Evolutionary conservation across 176 grass and related monocot genomes (phyloP), one percentile per base, ranked within the genome.

Genomic region (Panicum miliaceum): DNA sequence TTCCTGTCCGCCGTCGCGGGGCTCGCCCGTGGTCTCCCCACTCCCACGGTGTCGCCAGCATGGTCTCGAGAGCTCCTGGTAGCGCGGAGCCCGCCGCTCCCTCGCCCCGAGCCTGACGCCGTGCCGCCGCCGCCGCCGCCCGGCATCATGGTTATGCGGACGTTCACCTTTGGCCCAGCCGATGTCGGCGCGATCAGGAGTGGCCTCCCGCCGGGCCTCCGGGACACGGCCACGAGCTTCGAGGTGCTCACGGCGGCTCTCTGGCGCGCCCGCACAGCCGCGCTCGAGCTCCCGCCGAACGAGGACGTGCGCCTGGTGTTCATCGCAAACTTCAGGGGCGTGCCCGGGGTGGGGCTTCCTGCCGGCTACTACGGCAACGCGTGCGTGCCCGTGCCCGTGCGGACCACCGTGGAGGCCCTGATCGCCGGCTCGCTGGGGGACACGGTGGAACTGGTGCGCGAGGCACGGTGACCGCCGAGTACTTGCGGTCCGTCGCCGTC

Each of bases 41-140:
- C 75, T 0, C 84, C 81, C 9, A 75, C 70, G 0, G 42, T 89
- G 0, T 0, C 11, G 25, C 81, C 92, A 0, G 60, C 52, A 0
- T 94, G 92, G 92, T 83, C 57, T 25, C 87, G 92, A 7, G 81
- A 92, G 7, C 68, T 94, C 29, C 72, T 94, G 20, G 8, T 81
- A 2, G 84, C 81, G 38, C 76, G 84, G 7, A 67, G 3, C 60
- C 87, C 81, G 0, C 87, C 84, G 13, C 35, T 84, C 51, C 64
- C 52, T 1, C 89, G 89, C 81, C 36, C 1, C 53, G 92, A 94
- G 38, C 85, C 34, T 45, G 57, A 89, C 22, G 62, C 3, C 14
- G 14, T 47, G 14, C 48, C 46, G 7, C 38, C 36, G 22, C 34
- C 36, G 7, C 68, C 47, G 5, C 35, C 63, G 7, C 10, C 37